These are phyloP conservation scores for Cryptosporidium felis DNA, from an alignment of 169 alveolate species.

Conservation along the genomic window DNA sequence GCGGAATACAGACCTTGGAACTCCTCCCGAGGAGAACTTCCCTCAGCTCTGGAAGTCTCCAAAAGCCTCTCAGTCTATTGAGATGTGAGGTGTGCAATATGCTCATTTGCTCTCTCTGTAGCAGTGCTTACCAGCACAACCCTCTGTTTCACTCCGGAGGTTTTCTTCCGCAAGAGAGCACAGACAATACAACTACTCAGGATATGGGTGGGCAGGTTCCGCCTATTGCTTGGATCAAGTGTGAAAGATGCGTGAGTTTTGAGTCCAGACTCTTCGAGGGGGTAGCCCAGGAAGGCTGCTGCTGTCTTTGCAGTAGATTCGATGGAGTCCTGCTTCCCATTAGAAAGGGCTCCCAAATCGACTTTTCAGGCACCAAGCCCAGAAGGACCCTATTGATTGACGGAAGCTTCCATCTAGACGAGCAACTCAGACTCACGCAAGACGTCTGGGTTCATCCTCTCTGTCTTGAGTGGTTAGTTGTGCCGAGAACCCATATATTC, in stretches of 20 bases:
- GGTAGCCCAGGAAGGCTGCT: constrained; percentile 13
- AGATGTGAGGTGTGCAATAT: constrained; percentile 23
- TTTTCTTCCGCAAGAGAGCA: no score
- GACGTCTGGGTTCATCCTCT: constrained; percentile 63
- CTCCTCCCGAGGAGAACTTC: no score
- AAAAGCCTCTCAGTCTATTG: background rate
- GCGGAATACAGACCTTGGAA: background rate
- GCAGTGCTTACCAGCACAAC: background rate
- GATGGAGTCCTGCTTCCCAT: constrained; percentile 30
- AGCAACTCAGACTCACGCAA: background rate
- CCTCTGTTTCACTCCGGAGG: background rate
- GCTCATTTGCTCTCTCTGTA: constrained; percentile 25
- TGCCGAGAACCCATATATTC: background rate
- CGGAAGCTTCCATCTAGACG: constrained; percentile 39
- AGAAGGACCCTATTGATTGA: constrained; percentile 30
- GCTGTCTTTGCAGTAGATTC: constrained; percentile 60
- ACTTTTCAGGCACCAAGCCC: background rate
- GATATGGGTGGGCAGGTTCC: no score
- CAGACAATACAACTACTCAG: no score
- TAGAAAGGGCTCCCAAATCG: constrained; percentile 9
- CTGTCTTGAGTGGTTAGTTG: constrained; percentile 39
- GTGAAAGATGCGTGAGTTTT: constrained; percentile 21
- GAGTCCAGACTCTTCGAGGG: background rate
- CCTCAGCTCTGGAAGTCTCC: no score
- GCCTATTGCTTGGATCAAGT: no score